Evolutionary conservation across 257 asterid species (phyloP).

Genomic region (Fraxinus excelsior): DNA sequence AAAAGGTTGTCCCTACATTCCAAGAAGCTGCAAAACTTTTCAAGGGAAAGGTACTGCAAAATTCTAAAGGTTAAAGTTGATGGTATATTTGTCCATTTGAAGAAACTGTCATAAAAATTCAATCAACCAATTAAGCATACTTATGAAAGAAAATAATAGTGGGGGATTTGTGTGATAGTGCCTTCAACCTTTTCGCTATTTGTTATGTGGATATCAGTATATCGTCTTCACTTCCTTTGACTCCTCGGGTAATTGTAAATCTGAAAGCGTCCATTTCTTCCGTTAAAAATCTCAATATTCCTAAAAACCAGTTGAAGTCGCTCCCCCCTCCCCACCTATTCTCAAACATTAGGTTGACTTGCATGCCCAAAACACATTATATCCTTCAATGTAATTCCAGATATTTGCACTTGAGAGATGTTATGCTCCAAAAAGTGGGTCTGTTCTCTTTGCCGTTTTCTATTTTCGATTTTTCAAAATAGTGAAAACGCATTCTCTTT

Average conservation of each 20-base stretch:
- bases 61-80: background rate
- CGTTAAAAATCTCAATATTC: background rate
- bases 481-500: no score
- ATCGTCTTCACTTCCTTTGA: background rate
- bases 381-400: background rate
- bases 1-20: slow-evolving; percentile 55
- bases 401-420: slow-evolving; percentile 5
- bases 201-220: background rate
- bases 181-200: background rate
- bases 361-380: background rate
- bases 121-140: background rate
- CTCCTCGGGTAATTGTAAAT: background rate
- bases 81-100: background rate
- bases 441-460: no score
- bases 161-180: background rate
- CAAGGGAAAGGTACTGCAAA: slow-evolving; percentile 78
- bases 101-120: background rate
- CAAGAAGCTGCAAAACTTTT: slow-evolving; percentile 90
- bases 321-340: no score
- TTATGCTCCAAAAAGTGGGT: background rate
- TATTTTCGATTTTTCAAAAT: no score
- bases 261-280: background rate
- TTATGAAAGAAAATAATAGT: background rate
- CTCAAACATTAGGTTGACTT: background rate
- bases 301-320: background rate